These are phyloP conservation scores for Fistulinella prunicolor DNA, from an alignment of 768 basidiomycete species.

Conservation along the genomic window DNA sequence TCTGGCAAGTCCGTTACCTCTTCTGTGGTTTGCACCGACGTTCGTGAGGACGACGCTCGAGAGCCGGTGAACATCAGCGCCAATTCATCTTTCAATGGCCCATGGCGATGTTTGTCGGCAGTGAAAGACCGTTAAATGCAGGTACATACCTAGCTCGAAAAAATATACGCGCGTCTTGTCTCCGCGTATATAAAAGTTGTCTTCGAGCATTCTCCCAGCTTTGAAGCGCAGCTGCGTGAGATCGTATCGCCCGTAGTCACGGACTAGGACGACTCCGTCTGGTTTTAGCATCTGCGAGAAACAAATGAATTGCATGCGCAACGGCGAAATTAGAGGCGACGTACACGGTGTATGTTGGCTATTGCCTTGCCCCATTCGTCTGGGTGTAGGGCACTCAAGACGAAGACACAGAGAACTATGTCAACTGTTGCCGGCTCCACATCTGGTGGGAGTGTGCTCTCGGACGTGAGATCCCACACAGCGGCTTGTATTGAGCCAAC, in stretches of 20 bases:
- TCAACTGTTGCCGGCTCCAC: conserved; percentile 73
- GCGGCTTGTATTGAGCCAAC: conserved; percentile 71
- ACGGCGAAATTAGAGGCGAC: conserved; percentile 9
- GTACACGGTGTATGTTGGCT: conserved; percentile 71
- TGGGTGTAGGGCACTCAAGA: conserved; percentile 90
- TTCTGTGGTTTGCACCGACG: conserved; percentile 32
- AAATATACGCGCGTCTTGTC: conserved; percentile 98
- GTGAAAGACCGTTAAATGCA: background rate
- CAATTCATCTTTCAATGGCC: conserved; percentile 59
- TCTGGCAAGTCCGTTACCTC: conserved; percentile 34
- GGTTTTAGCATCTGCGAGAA: conserved; percentile 79
- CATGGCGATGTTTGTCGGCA: background rate
- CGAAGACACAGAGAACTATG: conserved; percentile 89
- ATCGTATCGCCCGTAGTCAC: conserved; percentile 95
- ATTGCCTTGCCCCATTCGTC: conserved; percentile 86
- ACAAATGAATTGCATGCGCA: background rate
- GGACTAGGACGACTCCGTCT: conserved; percentile 76
- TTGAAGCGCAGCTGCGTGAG: conserved; percentile 95
- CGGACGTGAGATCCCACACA: conserved; percentile 88
- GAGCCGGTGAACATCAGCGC: conserved; percentile 76
- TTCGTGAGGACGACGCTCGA: conserved; percentile 34
- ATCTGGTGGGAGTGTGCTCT: conserved; percentile 54
- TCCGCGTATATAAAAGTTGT: conserved; percentile 94
- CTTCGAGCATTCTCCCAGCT: conserved; percentile 78
- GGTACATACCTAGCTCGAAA: conserved; percentile 72